Percentiles rank a stretch among this genome's conserved stretches.
phyloP scores from a whole-genome alignment of 2,329 filamentous ascomycete species.

The Xylariales sp. region DNA sequence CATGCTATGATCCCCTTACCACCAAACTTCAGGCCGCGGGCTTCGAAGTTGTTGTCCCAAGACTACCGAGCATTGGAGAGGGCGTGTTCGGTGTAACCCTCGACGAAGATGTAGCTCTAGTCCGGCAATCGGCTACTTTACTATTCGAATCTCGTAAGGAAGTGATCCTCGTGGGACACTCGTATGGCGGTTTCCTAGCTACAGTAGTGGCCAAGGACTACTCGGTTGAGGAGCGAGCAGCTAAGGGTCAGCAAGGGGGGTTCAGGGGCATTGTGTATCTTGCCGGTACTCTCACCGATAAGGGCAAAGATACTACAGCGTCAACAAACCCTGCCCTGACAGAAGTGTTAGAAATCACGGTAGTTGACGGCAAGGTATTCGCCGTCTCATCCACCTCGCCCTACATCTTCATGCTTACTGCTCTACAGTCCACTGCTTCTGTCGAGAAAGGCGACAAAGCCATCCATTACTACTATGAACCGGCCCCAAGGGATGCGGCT shows the following conservation, averaged over 20 bases:
- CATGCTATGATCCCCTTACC: background rate
- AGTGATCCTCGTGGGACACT: conserved; percentile 6
- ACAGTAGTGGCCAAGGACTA: background rate
- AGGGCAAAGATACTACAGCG: background rate
- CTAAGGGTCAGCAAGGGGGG: background rate
- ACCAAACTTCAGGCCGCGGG: background rate
- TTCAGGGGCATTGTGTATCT: conserved; percentile 5
- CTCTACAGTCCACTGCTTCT: background rate
- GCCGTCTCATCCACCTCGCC: background rate
- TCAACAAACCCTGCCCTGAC: background rate
- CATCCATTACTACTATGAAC: background rate
- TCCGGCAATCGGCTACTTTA: background rate
- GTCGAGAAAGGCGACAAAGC: background rate
- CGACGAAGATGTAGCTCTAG: conserved; percentile 6
- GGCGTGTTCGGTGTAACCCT: background rate
- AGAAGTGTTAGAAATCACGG: background rate
- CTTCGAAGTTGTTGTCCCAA: conserved; percentile 2
- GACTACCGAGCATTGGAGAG: conserved; percentile 4
- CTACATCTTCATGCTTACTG: background rate
- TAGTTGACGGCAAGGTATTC: background rate
- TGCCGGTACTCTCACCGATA: background rate
- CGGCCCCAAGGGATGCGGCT: background rate
- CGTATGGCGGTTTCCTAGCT: conserved; percentile 4
- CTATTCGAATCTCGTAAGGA: conserved; percentile 1
- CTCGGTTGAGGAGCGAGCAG: background rate